Base-by-base conservation (phyloP, 352 stramenopile genomes). In the Phytopythium sindhum region DNA sequence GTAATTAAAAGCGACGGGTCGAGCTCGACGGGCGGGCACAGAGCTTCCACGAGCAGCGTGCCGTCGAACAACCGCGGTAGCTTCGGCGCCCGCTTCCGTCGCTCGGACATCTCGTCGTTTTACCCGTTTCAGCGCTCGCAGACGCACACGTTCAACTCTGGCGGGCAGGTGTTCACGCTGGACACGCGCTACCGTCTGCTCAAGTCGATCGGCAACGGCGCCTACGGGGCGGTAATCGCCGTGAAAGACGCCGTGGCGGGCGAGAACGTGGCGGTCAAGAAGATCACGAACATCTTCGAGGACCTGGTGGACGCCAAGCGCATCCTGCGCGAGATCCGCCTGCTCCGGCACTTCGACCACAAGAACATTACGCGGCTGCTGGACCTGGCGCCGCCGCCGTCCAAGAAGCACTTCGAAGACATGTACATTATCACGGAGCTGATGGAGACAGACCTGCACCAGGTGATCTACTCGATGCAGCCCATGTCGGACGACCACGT, bases 221-320 rank as follows among this genome's bases (percentile, higher is more conserved):
- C 90, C 5, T 97, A 96, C 68, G 91, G 90, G 7, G 86, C 93
- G 2, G 90, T 98, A n/a, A 95, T 97, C 53, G 88, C 86, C 14
- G 91, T 90, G 56, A 80, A 85, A 19, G 82, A 96, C 63, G 54
- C 86, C 1, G 68, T 73, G 10, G 61, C 55, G 1, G 70, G 75
- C 24, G 69, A 72, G 17, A 88, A 93, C 66, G 75, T 98, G 31
- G 93, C 93, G 9, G 97, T 98, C 57, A 98, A 98, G 77, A 98
- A 98, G 73, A 97, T 98, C 59, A 83, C 88, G 0, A 88, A 89
- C 47, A 91, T 93, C 26, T 98, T 98, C 72, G 91, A 98, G 45
- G 96, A 99, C 73, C 87, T 99, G 50, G 96, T 99, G 57, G 97
- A 99, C 76, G 97, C 97, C 19, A 99, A 99, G 73, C 88, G 97